A percentile compares a stretch with the other conserved stretches of the same genome.
Evolutionary conservation across 306 rosid genomes (phyloP).

Genomic region (Mimosa pudica): DNA sequence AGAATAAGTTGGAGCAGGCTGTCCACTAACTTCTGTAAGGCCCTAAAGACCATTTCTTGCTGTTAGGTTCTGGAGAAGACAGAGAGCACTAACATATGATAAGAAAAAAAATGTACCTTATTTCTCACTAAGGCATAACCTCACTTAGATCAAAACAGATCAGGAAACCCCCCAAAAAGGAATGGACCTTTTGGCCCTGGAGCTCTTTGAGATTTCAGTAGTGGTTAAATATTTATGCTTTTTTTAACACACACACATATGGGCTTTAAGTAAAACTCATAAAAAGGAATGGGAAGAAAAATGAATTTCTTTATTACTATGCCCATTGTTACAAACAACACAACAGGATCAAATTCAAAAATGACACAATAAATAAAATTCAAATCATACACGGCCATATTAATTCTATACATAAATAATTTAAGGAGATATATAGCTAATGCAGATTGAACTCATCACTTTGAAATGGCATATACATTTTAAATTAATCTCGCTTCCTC

Average conservation of each 20-base stretch:
- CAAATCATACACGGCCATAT: constrained; percentile 46
- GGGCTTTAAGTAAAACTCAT: neutral
- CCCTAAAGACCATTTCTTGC: constrained; percentile 12
- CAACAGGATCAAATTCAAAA: constrained; percentile 40
- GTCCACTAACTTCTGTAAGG: constrained; percentile 23
- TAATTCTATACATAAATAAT: constrained; percentile 49
- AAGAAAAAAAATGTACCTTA: neutral
- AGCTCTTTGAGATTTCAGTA: constrained; percentile 15
- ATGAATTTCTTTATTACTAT: constrained; percentile 41
- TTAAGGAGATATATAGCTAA: constrained; percentile 34
- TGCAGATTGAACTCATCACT: constrained; percentile 39
- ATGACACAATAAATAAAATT: constrained; percentile 50
- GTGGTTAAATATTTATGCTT: neutral
- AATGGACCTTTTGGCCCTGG: neutral
- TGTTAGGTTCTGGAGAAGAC: constrained; percentile 15
- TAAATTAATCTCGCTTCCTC: constrained; percentile 38
- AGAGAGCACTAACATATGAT: neutral
- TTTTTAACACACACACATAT: neutral
- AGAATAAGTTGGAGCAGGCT: neutral
- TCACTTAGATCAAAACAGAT: no score
- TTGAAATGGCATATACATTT: constrained; percentile 47
- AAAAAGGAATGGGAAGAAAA: constrained; percentile 30
- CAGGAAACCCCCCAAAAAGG: no score
- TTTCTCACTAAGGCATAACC: neutral
- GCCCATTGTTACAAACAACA: constrained; percentile 46